phyloP scores from a whole-genome alignment of 768 basidiomycete species.

The Serpula lacrymans region DNA sequence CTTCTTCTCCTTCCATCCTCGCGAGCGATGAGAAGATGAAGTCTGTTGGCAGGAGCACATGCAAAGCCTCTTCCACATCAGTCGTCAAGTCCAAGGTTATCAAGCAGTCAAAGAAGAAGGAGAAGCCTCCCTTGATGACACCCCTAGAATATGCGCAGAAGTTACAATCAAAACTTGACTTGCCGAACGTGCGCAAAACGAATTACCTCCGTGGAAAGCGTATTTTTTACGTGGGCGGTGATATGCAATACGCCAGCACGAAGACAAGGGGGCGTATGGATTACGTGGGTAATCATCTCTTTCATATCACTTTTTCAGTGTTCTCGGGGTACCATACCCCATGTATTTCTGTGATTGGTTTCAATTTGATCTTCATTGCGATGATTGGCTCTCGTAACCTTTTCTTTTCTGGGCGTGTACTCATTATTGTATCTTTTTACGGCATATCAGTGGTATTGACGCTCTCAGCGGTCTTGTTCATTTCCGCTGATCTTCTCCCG shows the following conservation, averaged over 20 bases:
- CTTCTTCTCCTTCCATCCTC: background rate
- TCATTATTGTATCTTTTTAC: background rate
- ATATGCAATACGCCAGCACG: slow-evolving; percentile 49
- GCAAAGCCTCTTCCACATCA: slow-evolving; percentile 1
- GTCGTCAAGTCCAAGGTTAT: slow-evolving; percentile 5
- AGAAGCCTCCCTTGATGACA: slow-evolving; percentile 39
- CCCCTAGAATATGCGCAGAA: slow-evolving; percentile 54
- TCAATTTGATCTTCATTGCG: background rate
- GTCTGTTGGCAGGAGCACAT: slow-evolving; percentile 20
- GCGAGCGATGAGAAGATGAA: slow-evolving; percentile 12
- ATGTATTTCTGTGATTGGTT: background rate
- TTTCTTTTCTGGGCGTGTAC: background rate
- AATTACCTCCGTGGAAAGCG: slow-evolving; percentile 47
- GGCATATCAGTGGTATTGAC: background rate
- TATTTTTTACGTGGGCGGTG: slow-evolving; percentile 59
- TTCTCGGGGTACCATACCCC: background rate
- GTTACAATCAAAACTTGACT: slow-evolving; percentile 32
- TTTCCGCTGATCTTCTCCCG: background rate
- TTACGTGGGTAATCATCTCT: slow-evolving; percentile 45
- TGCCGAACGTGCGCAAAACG: slow-evolving; percentile 16
- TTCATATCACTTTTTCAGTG: slow-evolving; percentile 3
- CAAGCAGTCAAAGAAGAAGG: slow-evolving; percentile 33
- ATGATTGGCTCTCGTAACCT: background rate
- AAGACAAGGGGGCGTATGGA: slow-evolving; percentile 57
- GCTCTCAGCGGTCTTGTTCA: background rate